Conservation (phyloP, 208 protist species). For the Naegleria fowleri region DNA sequence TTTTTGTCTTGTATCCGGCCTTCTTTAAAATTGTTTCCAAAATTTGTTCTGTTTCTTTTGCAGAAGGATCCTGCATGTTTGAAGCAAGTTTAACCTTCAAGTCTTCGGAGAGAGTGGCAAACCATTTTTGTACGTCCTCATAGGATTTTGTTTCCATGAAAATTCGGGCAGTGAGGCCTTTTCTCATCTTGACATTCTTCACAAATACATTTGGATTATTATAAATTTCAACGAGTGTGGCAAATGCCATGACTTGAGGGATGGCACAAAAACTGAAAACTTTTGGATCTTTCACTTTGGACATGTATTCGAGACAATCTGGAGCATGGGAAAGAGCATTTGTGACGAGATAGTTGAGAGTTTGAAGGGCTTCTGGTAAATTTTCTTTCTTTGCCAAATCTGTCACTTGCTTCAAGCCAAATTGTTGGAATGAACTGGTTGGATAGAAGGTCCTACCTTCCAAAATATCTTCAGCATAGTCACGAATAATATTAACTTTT, state of each 20-base stretch:
- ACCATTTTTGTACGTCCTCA: not conserved
- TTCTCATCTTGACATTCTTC: constrained; percentile 82
- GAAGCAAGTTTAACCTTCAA: not conserved
- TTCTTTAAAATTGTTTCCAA: not conserved
- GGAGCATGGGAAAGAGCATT: constrained; percentile 81
- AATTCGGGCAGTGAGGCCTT: constrained; percentile 50
- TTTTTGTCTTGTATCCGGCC: not conserved
- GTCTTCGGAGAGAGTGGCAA: not conserved
- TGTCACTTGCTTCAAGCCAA: constrained; percentile 54
- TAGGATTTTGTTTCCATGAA: not conserved
- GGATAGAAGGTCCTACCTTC: constrained; percentile 89
- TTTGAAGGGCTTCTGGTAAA: constrained; percentile 58
- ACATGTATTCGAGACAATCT: constrained; percentile 74
- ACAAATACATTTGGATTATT: constrained; percentile 85
- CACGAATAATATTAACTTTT: constrained; percentile 95
- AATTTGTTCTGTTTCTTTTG: not conserved
- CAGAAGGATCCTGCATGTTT: not conserved
- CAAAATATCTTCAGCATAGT: constrained; percentile 90
- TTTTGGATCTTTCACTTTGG: constrained; percentile 58
- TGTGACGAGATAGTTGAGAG: constrained; percentile 85
- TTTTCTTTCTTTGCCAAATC: constrained; percentile 58
- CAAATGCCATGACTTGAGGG: constrained; percentile 93
- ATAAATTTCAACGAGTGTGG: constrained; percentile 80
- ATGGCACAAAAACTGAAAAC: constrained; percentile 92
- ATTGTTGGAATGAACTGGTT: constrained; percentile 68